Percentiles rank a stretch among this genome's conserved stretches.
Evolutionary conservation across 1,284 basidiomycete genomes (phyloP).

Genomic region (Ceraceosorus bombacis): DNA sequence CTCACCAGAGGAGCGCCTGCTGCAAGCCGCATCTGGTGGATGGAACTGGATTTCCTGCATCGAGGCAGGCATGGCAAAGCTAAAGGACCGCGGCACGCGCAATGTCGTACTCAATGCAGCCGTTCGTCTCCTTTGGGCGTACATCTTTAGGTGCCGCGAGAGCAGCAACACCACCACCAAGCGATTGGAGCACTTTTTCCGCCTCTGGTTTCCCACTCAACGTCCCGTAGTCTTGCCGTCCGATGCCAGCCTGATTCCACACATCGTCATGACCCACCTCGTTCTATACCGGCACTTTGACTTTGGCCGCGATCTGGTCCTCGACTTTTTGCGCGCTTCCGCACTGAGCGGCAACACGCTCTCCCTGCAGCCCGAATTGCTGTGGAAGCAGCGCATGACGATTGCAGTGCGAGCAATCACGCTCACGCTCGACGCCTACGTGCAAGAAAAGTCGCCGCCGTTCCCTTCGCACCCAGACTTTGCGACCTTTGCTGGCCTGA

Average conservation of each 20-base stretch:
- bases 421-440: constrained; percentile 64
- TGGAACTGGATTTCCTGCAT: constrained; percentile 62
- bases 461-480: constrained; percentile 72
- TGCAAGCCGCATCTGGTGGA: constrained; percentile 48
- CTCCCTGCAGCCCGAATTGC: constrained; percentile 37
- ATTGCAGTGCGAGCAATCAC: constrained; percentile 72
- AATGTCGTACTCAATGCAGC: constrained; percentile 71
- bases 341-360: constrained; percentile 32
- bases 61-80: constrained; percentile 58
- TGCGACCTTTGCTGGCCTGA: constrained; percentile 50
- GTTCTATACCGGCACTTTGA: constrained; percentile 78
- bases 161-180: constrained; percentile 66
- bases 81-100: constrained; percentile 78
- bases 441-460: constrained; percentile 59
- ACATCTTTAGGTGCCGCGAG: constrained; percentile 85
- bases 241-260: constrained; percentile 69
- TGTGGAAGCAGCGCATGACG: constrained; percentile 54
- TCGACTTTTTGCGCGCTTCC: constrained; percentile 49
- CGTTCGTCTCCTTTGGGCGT: constrained; percentile 81
- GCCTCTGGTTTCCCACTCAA: constrained; percentile 70
- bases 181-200: constrained; percentile 70
- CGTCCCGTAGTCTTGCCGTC: constrained; percentile 60
- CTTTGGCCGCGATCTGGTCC: constrained; percentile 70
- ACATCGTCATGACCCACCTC: constrained; percentile 74
- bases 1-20: constrained; percentile 74